These are phyloP conservation scores for Dioscorea dumetorum DNA, from an alignment of 106 monocot genomes.

Conservation along the genomic window DNA sequence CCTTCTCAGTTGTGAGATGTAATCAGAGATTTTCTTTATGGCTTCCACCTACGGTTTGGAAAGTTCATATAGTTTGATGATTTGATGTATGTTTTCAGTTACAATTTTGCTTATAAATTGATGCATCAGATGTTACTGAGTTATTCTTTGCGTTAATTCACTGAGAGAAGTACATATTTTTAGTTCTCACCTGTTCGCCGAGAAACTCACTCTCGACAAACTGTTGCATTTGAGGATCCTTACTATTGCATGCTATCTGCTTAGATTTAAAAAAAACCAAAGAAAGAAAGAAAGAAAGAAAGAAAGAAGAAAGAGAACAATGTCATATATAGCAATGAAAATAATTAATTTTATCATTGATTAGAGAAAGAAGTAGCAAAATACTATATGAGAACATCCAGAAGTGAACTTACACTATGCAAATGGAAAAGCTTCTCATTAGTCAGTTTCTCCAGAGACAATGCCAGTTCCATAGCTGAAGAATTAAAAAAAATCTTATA, in stretches of 20 bases:
- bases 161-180: too few relatives aligned
- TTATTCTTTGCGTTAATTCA: too few relatives aligned
- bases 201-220: slow-evolving; percentile 83
- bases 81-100: too few relatives aligned
- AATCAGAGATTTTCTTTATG: slow-evolving; percentile 90
- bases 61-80: neutral
- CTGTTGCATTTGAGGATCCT: slow-evolving; percentile 65
- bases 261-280: neutral
- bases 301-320: too few relatives aligned
- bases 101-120: too few relatives aligned
- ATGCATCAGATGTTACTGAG: neutral
- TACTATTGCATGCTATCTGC: slow-evolving; percentile 33
- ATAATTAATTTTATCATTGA: neutral
- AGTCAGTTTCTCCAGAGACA: slow-evolving; percentile 66
- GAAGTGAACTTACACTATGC: slow-evolving; percentile 33
- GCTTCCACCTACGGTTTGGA: slow-evolving; percentile 57
- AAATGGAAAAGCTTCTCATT: slow-evolving; percentile 78
- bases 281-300: too few relatives aligned
- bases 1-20: slow-evolving; percentile 86
- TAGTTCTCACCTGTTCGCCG: slow-evolving; percentile 60
- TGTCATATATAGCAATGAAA: neutral
- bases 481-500: neutral
- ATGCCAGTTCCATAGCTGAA: slow-evolving; percentile 72
- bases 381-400: too few relatives aligned
- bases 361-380: neutral